Conservation (phyloP, 306 rosid genomes). For the Corylus avellana region DNA sequence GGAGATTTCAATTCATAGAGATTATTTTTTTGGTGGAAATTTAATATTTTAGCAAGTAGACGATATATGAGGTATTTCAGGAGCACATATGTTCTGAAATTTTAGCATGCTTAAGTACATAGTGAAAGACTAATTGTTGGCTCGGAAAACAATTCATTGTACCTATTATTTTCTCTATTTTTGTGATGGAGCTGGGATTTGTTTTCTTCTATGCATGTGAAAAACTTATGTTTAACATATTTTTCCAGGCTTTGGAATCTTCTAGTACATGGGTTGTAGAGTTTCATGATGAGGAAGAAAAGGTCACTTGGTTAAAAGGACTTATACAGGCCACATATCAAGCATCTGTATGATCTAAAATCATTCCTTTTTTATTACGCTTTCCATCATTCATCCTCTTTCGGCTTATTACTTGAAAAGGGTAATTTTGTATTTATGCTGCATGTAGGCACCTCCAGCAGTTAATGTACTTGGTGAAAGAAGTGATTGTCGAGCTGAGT, state of each 20-base stretch:
- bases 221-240: background rate
- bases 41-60: background rate
- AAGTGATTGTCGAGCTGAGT: constrained; percentile 38
- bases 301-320: constrained; percentile 70
- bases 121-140: background rate
- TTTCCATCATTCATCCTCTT: constrained; percentile 15
- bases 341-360: constrained; percentile 74
- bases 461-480: constrained; percentile 55
- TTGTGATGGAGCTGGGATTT: constrained; percentile 12
- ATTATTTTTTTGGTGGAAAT: too few species aligned
- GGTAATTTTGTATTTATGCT: constrained; percentile 31
- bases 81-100: background rate
- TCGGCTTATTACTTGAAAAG: constrained; percentile 11
- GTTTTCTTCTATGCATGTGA: constrained; percentile 1
- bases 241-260: constrained; percentile 77
- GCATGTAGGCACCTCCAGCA: constrained; percentile 64
- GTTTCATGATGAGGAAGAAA: constrained; percentile 72
- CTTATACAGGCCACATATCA: constrained; percentile 89
- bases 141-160: background rate
- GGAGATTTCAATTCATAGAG: too few species aligned
- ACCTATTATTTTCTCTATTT: constrained; percentile 6
- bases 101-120: background rate
- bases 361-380: constrained; percentile 3
- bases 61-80: background rate
- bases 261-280: constrained; percentile 88